phyloP scores from a whole-genome alignment of 148 eudicot genomes.

The Persicaria maculosa region DNA sequence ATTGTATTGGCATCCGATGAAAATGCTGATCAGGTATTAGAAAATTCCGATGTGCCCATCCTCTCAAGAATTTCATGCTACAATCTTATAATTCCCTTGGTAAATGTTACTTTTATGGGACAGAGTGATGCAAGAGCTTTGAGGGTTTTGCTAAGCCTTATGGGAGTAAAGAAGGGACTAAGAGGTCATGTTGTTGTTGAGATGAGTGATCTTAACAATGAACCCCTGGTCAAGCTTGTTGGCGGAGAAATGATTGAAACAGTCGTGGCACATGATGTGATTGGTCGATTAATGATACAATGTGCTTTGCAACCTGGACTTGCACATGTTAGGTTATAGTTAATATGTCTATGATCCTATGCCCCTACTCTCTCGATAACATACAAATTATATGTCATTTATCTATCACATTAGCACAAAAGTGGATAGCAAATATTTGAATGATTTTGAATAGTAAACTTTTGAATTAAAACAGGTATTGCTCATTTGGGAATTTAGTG shows the following conservation, averaged over 20 bases:
- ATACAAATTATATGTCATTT: not conserved
- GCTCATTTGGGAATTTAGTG: no score
- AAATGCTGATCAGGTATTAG: slow-evolving; percentile 83
- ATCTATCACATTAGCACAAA: not conserved
- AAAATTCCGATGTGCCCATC: not conserved
- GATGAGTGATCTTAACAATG: slow-evolving; percentile 94
- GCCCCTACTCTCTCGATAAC: not conserved
- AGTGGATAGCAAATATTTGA: not conserved
- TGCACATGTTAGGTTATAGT: slow-evolving; percentile 58
- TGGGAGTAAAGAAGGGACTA: slow-evolving; percentile 85
- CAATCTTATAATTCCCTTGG: slow-evolving; percentile 1
- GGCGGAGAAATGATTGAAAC: slow-evolving; percentile 87
- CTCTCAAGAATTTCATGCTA: not conserved
- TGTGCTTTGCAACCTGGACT: slow-evolving; percentile 99
- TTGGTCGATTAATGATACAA: slow-evolving; percentile 94
- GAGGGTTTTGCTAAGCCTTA: slow-evolving; percentile 89
- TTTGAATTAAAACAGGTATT: not conserved
- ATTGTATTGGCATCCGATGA: slow-evolving; percentile 92
- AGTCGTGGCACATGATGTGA: slow-evolving; percentile 96
- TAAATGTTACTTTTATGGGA: slow-evolving; percentile 9
- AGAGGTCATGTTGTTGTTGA: slow-evolving; percentile 96
- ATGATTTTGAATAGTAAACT: not conserved
- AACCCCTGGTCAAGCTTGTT: slow-evolving; percentile 93
- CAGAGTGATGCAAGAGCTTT: slow-evolving; percentile 97
- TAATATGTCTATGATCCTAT: not conserved